Evolutionary conservation across 129 eudicot genomes (phyloP), one percentile per base, ranked within the genome.

Genomic region (Artemisia tridentata): DNA sequence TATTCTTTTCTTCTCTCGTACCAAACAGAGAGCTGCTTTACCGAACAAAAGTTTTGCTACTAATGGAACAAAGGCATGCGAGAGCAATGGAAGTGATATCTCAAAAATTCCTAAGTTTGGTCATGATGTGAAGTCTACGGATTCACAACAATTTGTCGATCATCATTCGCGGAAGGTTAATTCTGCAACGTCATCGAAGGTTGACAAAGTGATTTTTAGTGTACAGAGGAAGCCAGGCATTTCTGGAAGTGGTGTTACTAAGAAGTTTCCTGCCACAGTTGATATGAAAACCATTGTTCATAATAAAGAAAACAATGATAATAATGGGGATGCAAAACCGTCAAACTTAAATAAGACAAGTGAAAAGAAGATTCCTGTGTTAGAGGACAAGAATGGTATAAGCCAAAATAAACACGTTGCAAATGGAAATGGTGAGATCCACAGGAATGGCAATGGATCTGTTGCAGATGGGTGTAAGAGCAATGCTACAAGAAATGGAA

Each of bases 1-100:
- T 79, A 90, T 93, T 46, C 96, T 93, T 66, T 93, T 93, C 78
- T 93, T 87, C 71, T 80, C 96, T 63, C 99, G 99, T 74, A 78
- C 92, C 43, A 84, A 86, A 67, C 97, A 84, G 82, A 84, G 91
- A 79, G 85, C 89, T 14, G 68, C 11, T 62, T 55, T 67, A 50
- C 67, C 85, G 62, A 82, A 71, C 71, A 83, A 72, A 63, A 85
- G 64, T 64, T 63, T 55, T 21, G 53, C 75, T 19, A 78, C 84
- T 11, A 92, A 85, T 76, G 95, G 90, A 77, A 77, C 78, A 62
- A 89, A 87, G 69, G 21, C 81, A 46, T 62, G 78, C 50, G 84
- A 75, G 59, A 63, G 47, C 48, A 92, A 80, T 63, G 96, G 92
- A 63, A 81, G 47, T 65, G 72, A 74, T 68, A 43, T 83, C 59